phyloP scores from a whole-genome alignment of 1,139 yeast species.

The Yamadazyma aaseri region DNA sequence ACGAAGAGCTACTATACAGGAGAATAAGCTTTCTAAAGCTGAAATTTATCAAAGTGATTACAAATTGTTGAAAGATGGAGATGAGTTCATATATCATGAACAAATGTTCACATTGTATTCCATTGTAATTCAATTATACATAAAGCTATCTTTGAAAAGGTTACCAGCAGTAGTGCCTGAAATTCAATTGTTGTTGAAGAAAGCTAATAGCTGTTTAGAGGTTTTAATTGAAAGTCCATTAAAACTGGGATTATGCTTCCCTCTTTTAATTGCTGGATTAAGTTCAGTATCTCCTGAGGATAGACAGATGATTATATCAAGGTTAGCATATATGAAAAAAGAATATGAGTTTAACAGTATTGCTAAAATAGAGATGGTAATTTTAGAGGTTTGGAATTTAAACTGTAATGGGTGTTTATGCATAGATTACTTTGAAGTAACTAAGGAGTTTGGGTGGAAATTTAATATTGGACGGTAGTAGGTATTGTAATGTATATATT shows the following conservation, averaged over 20 bases:
- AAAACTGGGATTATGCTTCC: constrained; percentile 10
- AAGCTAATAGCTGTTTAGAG: constrained; percentile 3
- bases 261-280: constrained; percentile 7
- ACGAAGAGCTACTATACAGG: constrained; percentile 2
- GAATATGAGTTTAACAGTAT: constrained; percentile 8
- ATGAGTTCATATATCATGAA: constrained; percentile 1
- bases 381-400: constrained; percentile 9
- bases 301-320: not conserved
- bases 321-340: constrained; percentile 4
- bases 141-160: constrained; percentile 4
- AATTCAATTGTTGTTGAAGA: constrained; percentile 5
- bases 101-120: constrained; percentile 5
- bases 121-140: constrained; percentile 4
- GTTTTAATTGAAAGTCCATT: constrained; percentile 5
- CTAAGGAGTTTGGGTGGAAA: constrained; percentile 12
- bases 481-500: not conserved
- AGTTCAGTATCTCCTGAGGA: constrained; percentile 6
- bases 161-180: constrained; percentile 11
- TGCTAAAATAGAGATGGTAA: constrained; percentile 6
- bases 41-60: constrained; percentile 6
- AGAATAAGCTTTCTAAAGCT: constrained; percentile 6
- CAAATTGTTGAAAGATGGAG: constrained; percentile 7
- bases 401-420: constrained; percentile 9
- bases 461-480: constrained; percentile 10
- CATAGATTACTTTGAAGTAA: constrained; percentile 12